Base-by-base conservation (phyloP, 78 protist species). In the Dictyostelium capitatum region DNA sequence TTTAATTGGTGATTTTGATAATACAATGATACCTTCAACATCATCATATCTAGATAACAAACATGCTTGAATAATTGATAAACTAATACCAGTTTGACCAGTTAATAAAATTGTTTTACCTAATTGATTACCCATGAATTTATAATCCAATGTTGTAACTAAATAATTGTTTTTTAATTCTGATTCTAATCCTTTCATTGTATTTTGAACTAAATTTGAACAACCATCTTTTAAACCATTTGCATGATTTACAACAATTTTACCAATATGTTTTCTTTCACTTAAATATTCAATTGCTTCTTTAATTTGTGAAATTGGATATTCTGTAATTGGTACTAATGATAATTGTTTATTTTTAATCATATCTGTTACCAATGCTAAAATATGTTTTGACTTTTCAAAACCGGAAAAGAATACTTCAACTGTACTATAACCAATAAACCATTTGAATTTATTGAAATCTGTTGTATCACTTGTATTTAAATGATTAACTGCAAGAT, bases 231-330 rank as follows among this genome's bases (percentile, higher is more conserved):
- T 1, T 2, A 37, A 37, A 37, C 43, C 43, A 37, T 3, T 2
- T 37, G 2, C 1, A 54, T 56, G 65, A n/a, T 85, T 70, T 8
- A 85, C 92, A 14, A 85, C 92, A 8, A 85, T 28, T 57, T 85
- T 85, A 47, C 92, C 92, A 56, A 85, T 56, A 23, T 73, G 92
- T 59, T 85, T 85, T 46, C 82, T 19, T 53, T 85, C 78, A 30
- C 53, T 6, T 37, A 85, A 75, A 53, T 41, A 57, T 62, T 85
- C 83, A 30, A 85, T 73, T 6, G 92, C 92, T 48, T 75, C 72
- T 47, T 85, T 85, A 20, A 67, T 43, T 23, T 85, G 51, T 30
- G 25, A 8, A 28, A 73, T 47, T 73, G 82, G 81, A 69, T 54
- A 85, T 6, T 50, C 70, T 48, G 41, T 64, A 7, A 85, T 69